Base-by-base conservation (phyloP, 805 yeast species). In the Saccharomyces cerevisiae region DNA sequence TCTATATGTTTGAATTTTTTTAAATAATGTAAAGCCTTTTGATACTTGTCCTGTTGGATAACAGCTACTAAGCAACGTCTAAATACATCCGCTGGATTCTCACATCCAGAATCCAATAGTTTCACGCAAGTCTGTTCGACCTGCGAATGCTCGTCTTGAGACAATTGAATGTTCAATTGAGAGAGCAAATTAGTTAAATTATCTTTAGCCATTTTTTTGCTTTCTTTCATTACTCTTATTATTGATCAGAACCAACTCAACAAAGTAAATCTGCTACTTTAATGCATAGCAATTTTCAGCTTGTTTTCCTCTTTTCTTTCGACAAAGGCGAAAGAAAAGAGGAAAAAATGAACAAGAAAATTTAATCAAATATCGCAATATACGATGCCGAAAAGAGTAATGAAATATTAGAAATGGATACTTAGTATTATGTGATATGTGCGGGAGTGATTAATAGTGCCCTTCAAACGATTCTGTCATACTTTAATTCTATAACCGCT, bases 1-100 rank as follows among this genome's bases (percentile, higher is more conserved):
- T 71, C 72, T 1, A 76, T 68, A 17, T 74, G 71, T 10, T 61
- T 59, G 49, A 68, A 62, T 50, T 75, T 69, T 21, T 71, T 62
- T 48, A 84, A 64, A 43, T 81, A 61, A 48, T 75, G 72, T 14
- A 70, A 61, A 0, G 87, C 89, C 53, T 72, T 69, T 51, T 72
- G 68, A 64, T 85, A 86, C 57, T 78, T 78, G 64, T 85, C 91
- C 63, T 81, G 72, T 61, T 83, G 81, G 67, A 85, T 84, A 62
- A 83, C 69, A 2, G 90, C 78, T 4, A 83, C 82, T 32, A 85
- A 65, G 59, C 82, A 81, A 50, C 74, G 70, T 56, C 70, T 76
- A 43, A 79, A 51, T 10, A 63, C 58, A 10, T 53, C 52, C 11
- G 53, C 59, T 8, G 61, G 63, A 29, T 61, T 58, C 0, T 59